Evolutionary conservation across 2,329 filamentous ascomycete genomes (phyloP), one percentile per base, ranked within the genome.

Genomic region (Biscogniauxia marginata): DNA sequence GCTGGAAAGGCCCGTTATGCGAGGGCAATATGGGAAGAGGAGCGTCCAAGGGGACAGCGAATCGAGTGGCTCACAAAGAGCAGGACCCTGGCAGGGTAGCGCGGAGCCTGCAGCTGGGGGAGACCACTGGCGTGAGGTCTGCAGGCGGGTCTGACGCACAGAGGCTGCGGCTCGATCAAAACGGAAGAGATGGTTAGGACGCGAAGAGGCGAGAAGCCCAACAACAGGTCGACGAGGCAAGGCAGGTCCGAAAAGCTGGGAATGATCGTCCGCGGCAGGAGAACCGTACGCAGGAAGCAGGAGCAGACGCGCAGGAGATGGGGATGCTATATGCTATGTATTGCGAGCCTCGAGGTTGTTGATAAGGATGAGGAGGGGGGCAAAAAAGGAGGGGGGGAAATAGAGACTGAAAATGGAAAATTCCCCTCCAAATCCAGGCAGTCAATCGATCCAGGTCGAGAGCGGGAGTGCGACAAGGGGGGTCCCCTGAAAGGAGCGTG

Each of bases 1-100:
- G 67, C 58, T 57, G 54, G 44, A 49, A 46, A 21, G 24, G 44
- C 49, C 54, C 57, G 55, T 63, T 62, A 64, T 65, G 62, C 53
- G 63, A 64, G 57, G 56, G 53, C 53, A 54, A 48, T 57, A 57
- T 53, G 13, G 43, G 49, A 55, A 60, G 50, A 56, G 53, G 57
- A 58, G 54, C 56, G 52, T 51, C 53, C 52, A 39, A 54, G 51
- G 49, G 48, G 49, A 46, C 50, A 59, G 57, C 56, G 57, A 62
- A 61, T 63, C 56, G 56, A 65, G 54, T 53, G 18, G 58, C 51
- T 52, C 58, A 54, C 47, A 49, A 50, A 55, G 23, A 52, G 34
- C 39, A 52, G 50, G 30, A 44, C 50, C 46, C 53, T 30, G 46
- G 43, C 48, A 47, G 51, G 46, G 53, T 57, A 58, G 58, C 43